Percentiles rank a stretch among this genome's conserved stretches.
These are phyloP conservation scores for Aplosporella prunicola DNA, from an alignment of 2,329 filamentous ascomycete genomes.

Conservation along the genomic window DNA sequence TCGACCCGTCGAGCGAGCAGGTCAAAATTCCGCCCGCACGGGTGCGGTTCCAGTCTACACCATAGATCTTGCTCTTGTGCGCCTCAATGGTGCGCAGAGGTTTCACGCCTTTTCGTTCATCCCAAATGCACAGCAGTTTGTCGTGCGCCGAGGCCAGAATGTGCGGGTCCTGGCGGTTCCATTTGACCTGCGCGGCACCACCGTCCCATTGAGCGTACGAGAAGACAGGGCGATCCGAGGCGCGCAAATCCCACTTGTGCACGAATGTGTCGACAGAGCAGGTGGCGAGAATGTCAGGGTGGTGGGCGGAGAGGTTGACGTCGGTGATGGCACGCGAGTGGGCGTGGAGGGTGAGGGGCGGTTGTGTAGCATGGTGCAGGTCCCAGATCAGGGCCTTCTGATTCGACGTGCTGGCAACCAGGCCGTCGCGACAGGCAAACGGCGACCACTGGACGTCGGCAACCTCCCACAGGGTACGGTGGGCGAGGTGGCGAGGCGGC, in stretches of 20 bases:
- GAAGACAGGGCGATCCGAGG: constrained; percentile 61
- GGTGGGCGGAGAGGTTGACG: constrained; percentile 90
- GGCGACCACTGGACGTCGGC: constrained; percentile 97
- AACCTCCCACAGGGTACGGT: constrained; percentile 86
- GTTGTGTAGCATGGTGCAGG: constrained; percentile 43
- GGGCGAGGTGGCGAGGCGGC: constrained; percentile 72
- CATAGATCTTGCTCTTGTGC: constrained; percentile 89
- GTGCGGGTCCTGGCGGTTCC: constrained; percentile 78
- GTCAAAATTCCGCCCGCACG: constrained; percentile 65
- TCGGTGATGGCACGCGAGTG: constrained; percentile 87
- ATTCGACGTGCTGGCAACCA: constrained; percentile 90
- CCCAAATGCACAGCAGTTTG: constrained; percentile 80
- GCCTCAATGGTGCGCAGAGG: constrained; percentile 79
- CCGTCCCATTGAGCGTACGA: constrained; percentile 56
- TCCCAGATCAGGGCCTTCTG: constrained; percentile 95
- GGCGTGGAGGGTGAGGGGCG: constrained; percentile 58
- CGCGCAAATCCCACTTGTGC: constrained; percentile 81
- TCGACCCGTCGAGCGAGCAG: constrained; percentile 82
- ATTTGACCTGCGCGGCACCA: constrained; percentile 90
- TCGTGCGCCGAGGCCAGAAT: constrained; percentile 88
- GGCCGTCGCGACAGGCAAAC: constrained; percentile 79
- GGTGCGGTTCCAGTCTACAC: constrained; percentile 85
- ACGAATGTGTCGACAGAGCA: constrained; percentile 91
- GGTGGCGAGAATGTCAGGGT: constrained; percentile 80
- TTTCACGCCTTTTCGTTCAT: constrained; percentile 66